Evolutionary conservation across 352 stramenopile genomes (phyloP), one percentile per base, ranked within the genome.

Genomic region (Lagenidium giganteum): DNA sequence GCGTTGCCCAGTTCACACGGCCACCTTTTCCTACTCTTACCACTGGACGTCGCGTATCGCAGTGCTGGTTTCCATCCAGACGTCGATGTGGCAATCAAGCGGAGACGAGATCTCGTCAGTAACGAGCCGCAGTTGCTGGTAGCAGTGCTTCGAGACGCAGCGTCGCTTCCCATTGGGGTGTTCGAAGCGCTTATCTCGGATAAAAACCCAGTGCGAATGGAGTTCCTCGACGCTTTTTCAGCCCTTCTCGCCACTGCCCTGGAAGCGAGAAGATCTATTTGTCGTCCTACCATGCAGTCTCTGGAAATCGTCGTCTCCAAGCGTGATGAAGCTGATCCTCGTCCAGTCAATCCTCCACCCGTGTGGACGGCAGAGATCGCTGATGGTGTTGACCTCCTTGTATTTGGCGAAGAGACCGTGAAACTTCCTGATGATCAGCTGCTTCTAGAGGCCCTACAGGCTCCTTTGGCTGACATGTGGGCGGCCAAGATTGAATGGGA

Each of bases 221-320:
- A 61, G 14, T 61, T 56, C 36, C 28, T 61, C 16, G 46, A 61
- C 24, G 53, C 46, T 8, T 61, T 61, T 31, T 28, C 34, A 4
- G 40, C 40, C 23, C 33, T 61, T 3, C 22, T 61, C 14, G 46
- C 53, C 1, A 37, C 53, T 21, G 53, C 53, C 13, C 27, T 61
- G 7, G 40, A 54, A 22, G 52, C 52, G 21, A 22, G 52, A 22
- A 18, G 31, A 3, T 47, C 38, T 2, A 54, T 60, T 22, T 53
- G 42, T 29, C 51, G 51, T 1, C 51, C 51, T 18, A 38, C 6
- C 36, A 33, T 6, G 43, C 30, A 23, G 38, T 26, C 3, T 9
- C 9, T 26, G 40, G 38, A 17, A 22, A 30, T 17, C 28, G 9
- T 11, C 21, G 0, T 26, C 20, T 2, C 8, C 24, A 18, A 33